phyloP scores from a whole-genome alignment of 2,329 filamentous ascomycete genomes.

The Aspergillus quadrilineatus region DNA sequence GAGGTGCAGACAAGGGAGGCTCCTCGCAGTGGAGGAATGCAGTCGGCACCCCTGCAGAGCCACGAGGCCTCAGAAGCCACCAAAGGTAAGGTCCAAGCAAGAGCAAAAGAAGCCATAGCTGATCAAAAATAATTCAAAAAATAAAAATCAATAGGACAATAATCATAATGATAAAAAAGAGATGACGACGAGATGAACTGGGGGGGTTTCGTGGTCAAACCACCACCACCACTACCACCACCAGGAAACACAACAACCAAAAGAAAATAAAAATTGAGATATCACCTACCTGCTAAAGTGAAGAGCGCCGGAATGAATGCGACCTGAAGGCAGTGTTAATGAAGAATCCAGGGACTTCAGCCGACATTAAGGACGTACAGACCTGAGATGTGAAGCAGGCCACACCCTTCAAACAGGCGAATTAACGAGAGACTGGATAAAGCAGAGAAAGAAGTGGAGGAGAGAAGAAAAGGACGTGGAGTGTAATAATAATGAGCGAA shows the following conservation, averaged over 20 bases:
- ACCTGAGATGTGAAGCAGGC: slow-evolving; percentile 9
- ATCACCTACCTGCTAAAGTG: slow-evolving; percentile 4
- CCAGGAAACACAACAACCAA: no score
- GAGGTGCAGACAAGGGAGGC: slow-evolving; percentile 12
- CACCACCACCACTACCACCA: no score
- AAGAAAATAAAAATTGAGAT: neutral
- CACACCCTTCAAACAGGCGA: slow-evolving; percentile 3
- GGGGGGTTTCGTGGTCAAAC: no score
- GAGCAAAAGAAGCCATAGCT: neutral
- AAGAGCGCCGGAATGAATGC: slow-evolving; percentile 7
- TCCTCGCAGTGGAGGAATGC: slow-evolving; percentile 15
- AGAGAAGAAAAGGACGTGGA: slow-evolving; percentile 14
- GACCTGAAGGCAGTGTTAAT: slow-evolving; percentile 5
- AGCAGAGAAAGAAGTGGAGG: slow-evolving; percentile 6
- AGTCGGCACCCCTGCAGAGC: slow-evolving; percentile 2
- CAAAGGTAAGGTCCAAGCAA: neutral
- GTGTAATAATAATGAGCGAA: neutral
- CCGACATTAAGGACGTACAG: neutral
- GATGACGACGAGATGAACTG: no score
- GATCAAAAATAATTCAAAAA: neutral
- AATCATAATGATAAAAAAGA: no score
- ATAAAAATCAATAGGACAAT: no score
- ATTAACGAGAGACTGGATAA: slow-evolving; percentile 12
- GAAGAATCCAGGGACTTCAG: slow-evolving; percentile 4
- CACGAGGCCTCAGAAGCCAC: slow-evolving; percentile 8